phyloP scores from a whole-genome alignment of 163 green algal genomes.

The Scenedesmus sp. region DNA sequence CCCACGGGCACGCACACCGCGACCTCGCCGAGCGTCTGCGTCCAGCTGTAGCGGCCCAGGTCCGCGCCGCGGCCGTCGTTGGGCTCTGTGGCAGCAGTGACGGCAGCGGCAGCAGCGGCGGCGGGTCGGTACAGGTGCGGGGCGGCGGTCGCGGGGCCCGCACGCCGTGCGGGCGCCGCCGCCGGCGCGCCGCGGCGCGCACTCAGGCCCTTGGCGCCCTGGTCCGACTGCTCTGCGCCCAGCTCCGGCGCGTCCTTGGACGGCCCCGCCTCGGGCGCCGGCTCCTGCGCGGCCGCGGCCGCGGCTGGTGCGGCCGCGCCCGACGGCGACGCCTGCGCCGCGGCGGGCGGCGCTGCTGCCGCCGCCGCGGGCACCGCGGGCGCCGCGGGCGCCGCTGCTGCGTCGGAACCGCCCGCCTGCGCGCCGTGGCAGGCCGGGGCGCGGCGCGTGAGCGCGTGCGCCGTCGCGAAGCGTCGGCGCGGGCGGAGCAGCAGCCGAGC shows the following conservation, averaged over 20 bases:
- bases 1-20: conserved; percentile 76
- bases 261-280: background rate
- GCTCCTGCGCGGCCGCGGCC: background rate
- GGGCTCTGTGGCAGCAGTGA: conserved; percentile 56
- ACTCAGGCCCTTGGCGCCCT: conserved; percentile 47
- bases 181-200: conserved; percentile 34
- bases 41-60: conserved; percentile 84
- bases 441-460: no score
- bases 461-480: background rate
- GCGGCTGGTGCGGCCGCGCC: conserved; percentile 13
- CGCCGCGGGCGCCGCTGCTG: conserved; percentile 2
- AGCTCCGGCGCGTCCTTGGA: conserved; percentile 9
- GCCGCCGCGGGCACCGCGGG: conserved; percentile 7
- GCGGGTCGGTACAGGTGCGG: background rate
- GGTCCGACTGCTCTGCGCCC: conserved; percentile 32
- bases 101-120: no score
- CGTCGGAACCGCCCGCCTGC: background rate
- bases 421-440: no score
- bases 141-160: background rate
- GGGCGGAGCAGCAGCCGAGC: conserved; percentile 1
- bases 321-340: background rate
- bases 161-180: background rate
- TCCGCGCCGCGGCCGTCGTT: conserved; percentile 87
- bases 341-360: background rate
- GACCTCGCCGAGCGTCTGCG: conserved; percentile 87